Evolutionary conservation across 2,329 filamentous ascomycete genomes (phyloP), one percentile per base, ranked within the genome.

Genomic region (Triangularia setosa): DNA sequence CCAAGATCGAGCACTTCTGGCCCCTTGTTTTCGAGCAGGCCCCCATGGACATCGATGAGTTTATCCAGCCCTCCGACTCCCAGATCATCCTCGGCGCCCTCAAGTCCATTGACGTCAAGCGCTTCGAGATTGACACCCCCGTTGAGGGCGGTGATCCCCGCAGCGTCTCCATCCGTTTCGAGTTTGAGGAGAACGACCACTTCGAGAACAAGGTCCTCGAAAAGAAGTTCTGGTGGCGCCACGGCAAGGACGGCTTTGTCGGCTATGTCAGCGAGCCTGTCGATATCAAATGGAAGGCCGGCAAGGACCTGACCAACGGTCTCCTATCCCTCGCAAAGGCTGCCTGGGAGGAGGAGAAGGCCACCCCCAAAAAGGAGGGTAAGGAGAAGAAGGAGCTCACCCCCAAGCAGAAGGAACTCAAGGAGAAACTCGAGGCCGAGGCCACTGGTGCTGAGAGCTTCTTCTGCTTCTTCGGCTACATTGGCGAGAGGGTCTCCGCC

Each of bases 221-320:
- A 79, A 98, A 98, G 88, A 91, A 90, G 75, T 97, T 98, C 79
- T 94, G 89, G 85, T 92, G 89, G 83, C 88, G 93, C 69, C 84
- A 84, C 75, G 81, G 84, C 65, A 84, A 83, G 74, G 84, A 89
- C 73, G 83, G 85, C 72, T 93, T 87, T 86, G 81, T 84, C 35
- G 91, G 91, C 35, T 84, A 96, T 33, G 92, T 97, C 64, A 93
- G 89, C 24, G 92, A 96, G 80, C 94, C 94, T 5, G 91, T 97
- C 69, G 84, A 88, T 70, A 94, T 98, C 77, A 83, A 87, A 74
- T 96, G 92, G 93, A 95, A 93, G 85, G 84, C 86, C 72, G 90
- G 85, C 73, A 91, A 91, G 81, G 94, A 98, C 77, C 80, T 93
- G 72, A 97, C 92, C 40, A 83, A 86, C 62, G 93, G 94, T 57